Evolutionary conservation across 2,329 filamentous ascomycete species (phyloP).

Genomic region (Colletotrichum sansevieriae): DNA sequence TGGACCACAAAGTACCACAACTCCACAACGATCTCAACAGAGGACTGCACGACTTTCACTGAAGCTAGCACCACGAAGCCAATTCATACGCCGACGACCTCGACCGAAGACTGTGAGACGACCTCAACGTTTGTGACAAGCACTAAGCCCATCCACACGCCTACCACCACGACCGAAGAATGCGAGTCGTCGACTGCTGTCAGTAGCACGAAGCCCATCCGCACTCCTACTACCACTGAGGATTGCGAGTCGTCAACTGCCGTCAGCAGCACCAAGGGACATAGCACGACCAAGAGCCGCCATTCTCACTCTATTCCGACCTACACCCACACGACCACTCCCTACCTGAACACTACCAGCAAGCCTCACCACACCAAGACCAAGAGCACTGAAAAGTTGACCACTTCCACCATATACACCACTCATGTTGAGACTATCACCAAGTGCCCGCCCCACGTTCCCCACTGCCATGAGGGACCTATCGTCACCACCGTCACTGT

Average conservation of each 20-base stretch:
- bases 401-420: no score
- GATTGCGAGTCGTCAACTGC: slow-evolving; percentile 11
- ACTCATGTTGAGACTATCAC: slow-evolving; percentile 32
- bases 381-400: no score
- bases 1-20: no score
- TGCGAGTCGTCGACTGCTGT: slow-evolving; percentile 7
- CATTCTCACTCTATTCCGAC: no score
- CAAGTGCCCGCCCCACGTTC: slow-evolving; percentile 29
- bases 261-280: slow-evolving; percentile 15
- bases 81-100: no score
- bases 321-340: no score
- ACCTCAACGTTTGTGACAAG: no score
- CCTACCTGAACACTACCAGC: no score
- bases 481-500: no score
- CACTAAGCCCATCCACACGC: neutral
- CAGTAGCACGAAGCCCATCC: slow-evolving; percentile 4
- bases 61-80: slow-evolving; percentile 1
- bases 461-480: slow-evolving; percentile 35
- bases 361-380: no score
- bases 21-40: neutral
- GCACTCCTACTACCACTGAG: slow-evolving; percentile 9
- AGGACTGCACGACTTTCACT: slow-evolving; percentile 1
- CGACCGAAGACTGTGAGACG: no score
- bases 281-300: no score
- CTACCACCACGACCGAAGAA: slow-evolving; percentile 16